Evolutionary conservation across 371 early-diverging fungal species (phyloP).

Genomic region (Mucor velutinosus): DNA sequence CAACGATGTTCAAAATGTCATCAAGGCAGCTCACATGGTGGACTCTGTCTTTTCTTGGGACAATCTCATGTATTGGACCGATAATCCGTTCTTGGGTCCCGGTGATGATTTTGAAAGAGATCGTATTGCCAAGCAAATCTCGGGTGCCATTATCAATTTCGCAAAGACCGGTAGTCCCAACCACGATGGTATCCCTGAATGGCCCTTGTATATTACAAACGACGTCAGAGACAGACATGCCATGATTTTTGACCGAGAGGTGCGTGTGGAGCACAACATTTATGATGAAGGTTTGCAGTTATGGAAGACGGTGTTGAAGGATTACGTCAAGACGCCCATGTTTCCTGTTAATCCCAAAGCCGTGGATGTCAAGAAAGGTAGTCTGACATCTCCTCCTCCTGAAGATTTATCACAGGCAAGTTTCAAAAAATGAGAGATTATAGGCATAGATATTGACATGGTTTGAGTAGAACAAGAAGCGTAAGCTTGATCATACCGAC

Average conservation of each 20-base stretch:
- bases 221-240: slow-evolving; percentile 18
- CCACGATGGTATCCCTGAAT: slow-evolving; percentile 34
- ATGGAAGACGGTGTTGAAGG: slow-evolving; percentile 35
- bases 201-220: slow-evolving; percentile 25
- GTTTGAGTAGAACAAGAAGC: slow-evolving; percentile 6
- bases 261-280: slow-evolving; percentile 23
- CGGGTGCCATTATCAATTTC: slow-evolving; percentile 29
- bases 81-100: slow-evolving; percentile 39
- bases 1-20: slow-evolving; percentile 35
- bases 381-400: slow-evolving; percentile 3
- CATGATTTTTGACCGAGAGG: slow-evolving; percentile 34
- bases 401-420: slow-evolving; percentile 10
- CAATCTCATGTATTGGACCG: slow-evolving; percentile 37
- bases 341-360: slow-evolving; percentile 23
- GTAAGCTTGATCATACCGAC: neutral
- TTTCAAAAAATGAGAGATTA: neutral
- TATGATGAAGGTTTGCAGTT: slow-evolving; percentile 26
- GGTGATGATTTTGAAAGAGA: slow-evolving; percentile 39
- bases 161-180: slow-evolving; percentile 29
- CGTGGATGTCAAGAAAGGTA: neutral
- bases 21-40: slow-evolving; percentile 48
- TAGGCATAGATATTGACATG: neutral
- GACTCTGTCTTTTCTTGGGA: slow-evolving; percentile 47
- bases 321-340: slow-evolving; percentile 27
- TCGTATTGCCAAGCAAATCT: slow-evolving; percentile 37